Evolutionary conservation across 768 basidiomycete genomes (phyloP).

Genomic region (Termitomyces sp.): DNA sequence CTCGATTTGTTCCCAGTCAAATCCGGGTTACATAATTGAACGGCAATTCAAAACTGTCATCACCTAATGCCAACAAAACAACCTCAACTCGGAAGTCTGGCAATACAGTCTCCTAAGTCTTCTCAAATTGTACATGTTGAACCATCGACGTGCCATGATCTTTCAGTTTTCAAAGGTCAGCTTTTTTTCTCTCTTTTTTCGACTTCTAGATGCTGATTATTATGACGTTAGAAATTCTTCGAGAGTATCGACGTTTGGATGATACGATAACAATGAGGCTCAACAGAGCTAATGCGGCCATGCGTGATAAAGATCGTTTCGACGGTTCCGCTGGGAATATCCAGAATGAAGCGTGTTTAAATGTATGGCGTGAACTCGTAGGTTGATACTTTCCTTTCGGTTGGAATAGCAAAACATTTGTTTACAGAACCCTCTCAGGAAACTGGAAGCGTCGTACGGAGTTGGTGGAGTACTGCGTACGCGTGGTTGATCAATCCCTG

Average conservation of each 20-base stretch:
- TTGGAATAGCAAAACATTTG: conserved; percentile 14
- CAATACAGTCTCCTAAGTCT: conserved; percentile 57
- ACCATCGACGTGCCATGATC: conserved; percentile 66
- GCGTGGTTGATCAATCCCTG: conserved; percentile 60
- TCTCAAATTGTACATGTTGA: conserved; percentile 68
- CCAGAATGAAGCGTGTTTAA: conserved; percentile 70
- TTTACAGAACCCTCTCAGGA: conserved; percentile 21
- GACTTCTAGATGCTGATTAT: conserved; percentile 1
- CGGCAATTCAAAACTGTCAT: background rate
- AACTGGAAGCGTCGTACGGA: conserved; percentile 72
- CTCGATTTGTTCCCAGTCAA: background rate
- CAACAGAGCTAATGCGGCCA: conserved; percentile 72
- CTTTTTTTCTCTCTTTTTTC: background rate
- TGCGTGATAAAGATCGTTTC: conserved; percentile 63
- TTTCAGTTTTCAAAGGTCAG: conserved; percentile 66
- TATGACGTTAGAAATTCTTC: conserved; percentile 56
- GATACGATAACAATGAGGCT: conserved; percentile 76
- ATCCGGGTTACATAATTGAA: background rate
- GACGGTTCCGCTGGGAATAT: conserved; percentile 40
- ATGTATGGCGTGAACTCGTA: conserved; percentile 74
- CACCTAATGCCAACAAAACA: conserved; percentile 27
- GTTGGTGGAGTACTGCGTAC: conserved; percentile 71
- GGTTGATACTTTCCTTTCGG: conserved; percentile 39
- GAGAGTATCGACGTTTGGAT: conserved; percentile 76
- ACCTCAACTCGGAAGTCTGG: conserved; percentile 59